Conservation (phyloP, 176 grass and related monocot genomes). For the Saccharum officinarum region DNA sequence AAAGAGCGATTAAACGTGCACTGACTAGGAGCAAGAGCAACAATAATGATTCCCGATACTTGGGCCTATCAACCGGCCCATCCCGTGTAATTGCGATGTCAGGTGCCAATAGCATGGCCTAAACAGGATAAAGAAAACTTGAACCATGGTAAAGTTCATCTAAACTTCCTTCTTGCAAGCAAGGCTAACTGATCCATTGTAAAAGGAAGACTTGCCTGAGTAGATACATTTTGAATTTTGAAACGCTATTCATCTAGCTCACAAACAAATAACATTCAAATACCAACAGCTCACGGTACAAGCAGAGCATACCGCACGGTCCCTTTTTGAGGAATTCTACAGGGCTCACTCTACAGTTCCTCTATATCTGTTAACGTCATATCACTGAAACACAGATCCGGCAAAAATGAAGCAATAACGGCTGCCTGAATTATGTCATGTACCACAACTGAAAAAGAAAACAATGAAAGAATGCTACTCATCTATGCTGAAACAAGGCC, state of each 20-base stretch:
- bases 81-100: not conserved
- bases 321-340: conserved; percentile 20
- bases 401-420: not conserved
- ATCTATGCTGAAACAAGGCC: conserved; percentile 76
- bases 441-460: not conserved
- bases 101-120: not conserved
- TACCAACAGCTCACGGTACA: not conserved
- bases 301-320: not conserved
- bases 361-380: not conserved
- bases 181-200: not conserved
- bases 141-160: not conserved
- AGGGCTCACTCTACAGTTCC: not conserved
- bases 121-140: not conserved
- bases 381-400: not conserved
- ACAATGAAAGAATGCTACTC: conserved; percentile 18
- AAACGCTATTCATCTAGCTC: not conserved
- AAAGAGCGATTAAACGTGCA: too few relatives aligned
- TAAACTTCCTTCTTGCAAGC: not conserved
- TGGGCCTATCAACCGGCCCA: not conserved
- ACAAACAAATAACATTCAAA: not conserved
- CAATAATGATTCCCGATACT: not conserved
- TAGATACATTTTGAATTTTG: not conserved
- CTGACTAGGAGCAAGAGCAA: not conserved
- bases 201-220: not conserved
- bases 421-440: not conserved